Evolutionary conservation across 2,329 filamentous ascomycete species (phyloP), one percentile per base, ranked within the genome.

Genomic region (Fusarium lateritium): DNA sequence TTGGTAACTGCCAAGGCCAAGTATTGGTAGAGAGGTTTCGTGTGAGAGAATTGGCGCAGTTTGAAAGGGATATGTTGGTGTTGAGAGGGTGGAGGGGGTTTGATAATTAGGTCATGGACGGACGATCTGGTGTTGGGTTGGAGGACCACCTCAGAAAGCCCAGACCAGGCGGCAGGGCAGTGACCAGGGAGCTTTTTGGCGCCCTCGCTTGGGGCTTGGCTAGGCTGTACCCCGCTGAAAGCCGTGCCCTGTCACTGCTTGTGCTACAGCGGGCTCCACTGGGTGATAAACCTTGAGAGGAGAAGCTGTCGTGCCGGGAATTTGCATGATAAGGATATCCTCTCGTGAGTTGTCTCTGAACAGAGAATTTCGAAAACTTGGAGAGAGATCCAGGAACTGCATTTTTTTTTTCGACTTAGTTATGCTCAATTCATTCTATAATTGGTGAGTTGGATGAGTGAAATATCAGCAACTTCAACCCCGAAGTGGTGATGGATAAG

Each of bases 51-150:
- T 55, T 63, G 49, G 45, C 49, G 56, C 56, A 52, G 40, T 39
- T n/a, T 14, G 28, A 62, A 49, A 45, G 50, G n/a, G 28, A 47
- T 47, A 61, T 69, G 44, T 50, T 49, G 61, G 65, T 47, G 59
- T 34, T 31, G 63, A 59, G n/a, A 42, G 65, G 46, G 60, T 47
- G 65, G 64, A 58, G 57, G 64, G 59, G 40, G 24, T 21, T 31
- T 52, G 43, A 38, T 45, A 54, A 69, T 62, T 69, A 66, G 65
- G 40, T 58, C 54, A 65, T 64, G 44, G 45, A 51, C 38, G 55
- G 51, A 69, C 62, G 61, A 63, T 70, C 44, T 62, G 52, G 57
- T 62, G 66, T 67, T 70, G 56, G 62, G 61, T 67, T 70, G 56
- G 62, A 62, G 62, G 28, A 31, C 28, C 28, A 55, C 26, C 19